These are phyloP conservation scores for Aegilops bicornis DNA, from an alignment of 176 grass and related monocot genomes.

Conservation along the genomic window DNA sequence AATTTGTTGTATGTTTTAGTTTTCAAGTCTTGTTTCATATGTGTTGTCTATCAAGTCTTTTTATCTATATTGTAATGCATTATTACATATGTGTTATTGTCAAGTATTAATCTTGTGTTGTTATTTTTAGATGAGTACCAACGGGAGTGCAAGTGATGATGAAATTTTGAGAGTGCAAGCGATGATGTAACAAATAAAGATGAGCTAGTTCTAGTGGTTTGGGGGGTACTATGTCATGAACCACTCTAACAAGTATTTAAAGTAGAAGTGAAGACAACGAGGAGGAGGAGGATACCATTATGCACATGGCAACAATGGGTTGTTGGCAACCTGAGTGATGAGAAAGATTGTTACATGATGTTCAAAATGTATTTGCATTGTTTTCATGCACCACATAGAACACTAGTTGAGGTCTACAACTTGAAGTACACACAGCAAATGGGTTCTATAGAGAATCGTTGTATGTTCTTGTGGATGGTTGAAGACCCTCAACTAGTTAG, in stretches of 20 bases:
- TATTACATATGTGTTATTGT: neutral
- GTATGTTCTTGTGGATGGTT: neutral
- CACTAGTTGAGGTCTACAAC: neutral
- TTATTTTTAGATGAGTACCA: neutral
- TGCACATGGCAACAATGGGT: neutral
- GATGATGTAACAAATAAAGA: neutral
- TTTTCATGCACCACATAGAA: neutral
- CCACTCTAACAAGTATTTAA: neutral
- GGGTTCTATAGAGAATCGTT: neutral
- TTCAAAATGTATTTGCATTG: neutral
- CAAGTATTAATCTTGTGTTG: neutral
- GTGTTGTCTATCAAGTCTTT: neutral
- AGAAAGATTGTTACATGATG: neutral
- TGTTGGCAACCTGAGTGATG: neutral
- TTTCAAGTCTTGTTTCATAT: neutral
- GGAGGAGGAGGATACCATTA: neutral
- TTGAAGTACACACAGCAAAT: neutral
- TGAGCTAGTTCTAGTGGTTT: neutral
- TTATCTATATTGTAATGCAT: too few species aligned
- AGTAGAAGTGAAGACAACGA: neutral
- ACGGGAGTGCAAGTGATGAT: neutral
- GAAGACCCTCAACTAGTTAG: neutral
- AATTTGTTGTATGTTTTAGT: too few species aligned
- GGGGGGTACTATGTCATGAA: neutral
- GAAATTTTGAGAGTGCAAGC: neutral